Percentiles rank a stretch among this genome's conserved stretches.
phyloP scores from a whole-genome alignment of 2,329 filamentous ascomycete species.

The Xylaria sp. region DNA sequence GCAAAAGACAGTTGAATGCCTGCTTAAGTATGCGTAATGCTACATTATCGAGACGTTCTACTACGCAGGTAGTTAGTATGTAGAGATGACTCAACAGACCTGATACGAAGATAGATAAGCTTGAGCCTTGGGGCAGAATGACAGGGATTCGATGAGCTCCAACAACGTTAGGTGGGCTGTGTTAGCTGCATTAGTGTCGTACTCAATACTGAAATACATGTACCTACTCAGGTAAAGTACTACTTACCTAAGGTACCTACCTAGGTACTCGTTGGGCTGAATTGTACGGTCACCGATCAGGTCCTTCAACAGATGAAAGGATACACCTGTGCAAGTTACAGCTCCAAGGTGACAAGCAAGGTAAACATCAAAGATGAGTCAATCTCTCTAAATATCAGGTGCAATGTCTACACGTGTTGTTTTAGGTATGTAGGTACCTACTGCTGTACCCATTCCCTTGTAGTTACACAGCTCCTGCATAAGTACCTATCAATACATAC shows the following conservation, averaged over 20 bases:
- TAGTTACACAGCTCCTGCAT: not conserved
- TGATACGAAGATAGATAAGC: not conserved
- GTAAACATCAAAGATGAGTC: not conserved
- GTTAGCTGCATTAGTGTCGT: not conserved
- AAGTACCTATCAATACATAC: not conserved
- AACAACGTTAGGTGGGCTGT: not conserved
- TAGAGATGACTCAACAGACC: not conserved
- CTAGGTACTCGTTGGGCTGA: no score
- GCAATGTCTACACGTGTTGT: not conserved
- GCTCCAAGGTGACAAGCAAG: not conserved
- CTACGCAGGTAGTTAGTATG: not conserved
- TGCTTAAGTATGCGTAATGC: not conserved
- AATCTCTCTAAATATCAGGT: not conserved
- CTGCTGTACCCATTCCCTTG: not conserved
- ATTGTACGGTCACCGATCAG: not conserved
- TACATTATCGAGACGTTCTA: not conserved
- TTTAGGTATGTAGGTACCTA: not conserved
- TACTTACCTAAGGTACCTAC: no score
- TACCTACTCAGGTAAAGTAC: no score
- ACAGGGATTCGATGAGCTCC: not conserved
- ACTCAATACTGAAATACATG: not conserved
- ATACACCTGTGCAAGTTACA: not conserved
- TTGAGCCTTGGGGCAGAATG: no score
- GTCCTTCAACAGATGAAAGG: not conserved
- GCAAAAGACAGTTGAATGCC: conserved; percentile 7